Conservation (phyloP, 257 asterid species). For the Solanum sparsipilum region DNA sequence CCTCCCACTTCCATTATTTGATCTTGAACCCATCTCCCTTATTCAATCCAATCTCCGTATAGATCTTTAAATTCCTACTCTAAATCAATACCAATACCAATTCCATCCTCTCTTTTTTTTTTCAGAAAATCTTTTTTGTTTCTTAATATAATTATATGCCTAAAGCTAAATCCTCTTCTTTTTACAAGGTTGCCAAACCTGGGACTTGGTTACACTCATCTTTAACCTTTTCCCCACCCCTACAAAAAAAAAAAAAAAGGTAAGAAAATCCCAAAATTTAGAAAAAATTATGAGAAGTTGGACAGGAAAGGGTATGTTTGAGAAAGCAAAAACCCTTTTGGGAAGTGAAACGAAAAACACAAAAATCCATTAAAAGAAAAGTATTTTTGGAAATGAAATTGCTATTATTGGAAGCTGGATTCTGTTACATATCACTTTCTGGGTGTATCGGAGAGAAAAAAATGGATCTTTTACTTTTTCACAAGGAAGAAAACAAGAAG, state of each 20-base stretch:
- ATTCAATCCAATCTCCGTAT: not conserved
- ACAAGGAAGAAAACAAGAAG: not conserved
- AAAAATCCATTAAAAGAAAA: not conserved
- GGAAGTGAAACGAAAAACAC: not conserved
- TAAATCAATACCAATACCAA: constrained; percentile 39
- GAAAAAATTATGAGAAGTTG: not conserved
- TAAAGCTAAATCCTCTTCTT: constrained; percentile 60
- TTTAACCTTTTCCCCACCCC: not conserved
- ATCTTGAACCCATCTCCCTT: constrained; percentile 36
- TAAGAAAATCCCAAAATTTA: not conserved
- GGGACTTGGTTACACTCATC: constrained; percentile 68
- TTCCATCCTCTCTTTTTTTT: constrained; percentile 22
- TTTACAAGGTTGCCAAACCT: constrained; percentile 94
- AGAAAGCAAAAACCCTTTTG: not conserved
- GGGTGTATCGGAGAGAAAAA: not conserved
- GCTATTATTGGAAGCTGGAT: not conserved
- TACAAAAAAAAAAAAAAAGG: not conserved
- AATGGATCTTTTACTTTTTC: not conserved
- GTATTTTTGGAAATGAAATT: not conserved
- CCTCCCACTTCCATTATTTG: constrained; percentile 43
- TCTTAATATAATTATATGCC: not conserved
- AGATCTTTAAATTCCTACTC: not conserved
- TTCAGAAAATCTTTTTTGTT: not conserved
- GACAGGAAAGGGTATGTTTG: not conserved
- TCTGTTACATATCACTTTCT: not conserved